Evolutionary conservation across 176 grass and related monocot genomes (phyloP).

Genomic region (Juncus effusus): DNA sequence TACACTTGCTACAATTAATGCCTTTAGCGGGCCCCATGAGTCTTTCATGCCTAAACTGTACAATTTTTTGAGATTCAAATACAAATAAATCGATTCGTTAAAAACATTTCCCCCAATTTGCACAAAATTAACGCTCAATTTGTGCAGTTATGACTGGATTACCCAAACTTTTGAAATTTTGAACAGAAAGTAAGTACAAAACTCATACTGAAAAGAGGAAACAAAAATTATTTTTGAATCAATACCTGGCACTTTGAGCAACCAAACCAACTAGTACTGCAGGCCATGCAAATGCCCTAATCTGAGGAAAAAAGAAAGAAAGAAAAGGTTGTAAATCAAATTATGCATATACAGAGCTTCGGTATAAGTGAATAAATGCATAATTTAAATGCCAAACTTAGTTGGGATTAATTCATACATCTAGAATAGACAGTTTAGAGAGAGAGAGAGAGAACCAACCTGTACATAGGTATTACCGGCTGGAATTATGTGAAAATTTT

Average conservation of each 20-base stretch:
- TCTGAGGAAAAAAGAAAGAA: slow-evolving; percentile 45
- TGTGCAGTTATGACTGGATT: too few relatives aligned
- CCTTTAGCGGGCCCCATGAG: slow-evolving; percentile 96
- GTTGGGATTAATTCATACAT: too few relatives aligned
- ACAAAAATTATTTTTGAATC: slow-evolving; percentile 17
- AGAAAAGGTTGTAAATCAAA: slow-evolving; percentile 13
- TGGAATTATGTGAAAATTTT: slow-evolving; percentile 76
- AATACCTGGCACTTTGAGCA: slow-evolving; percentile 99
- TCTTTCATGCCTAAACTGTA: slow-evolving; percentile 98
- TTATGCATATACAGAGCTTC: slow-evolving; percentile 2
- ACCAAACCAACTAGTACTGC: slow-evolving; percentile 96
- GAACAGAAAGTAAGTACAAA: too few relatives aligned
- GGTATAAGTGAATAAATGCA: background rate
- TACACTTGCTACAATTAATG: slow-evolving; percentile 68
- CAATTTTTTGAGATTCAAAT: background rate
- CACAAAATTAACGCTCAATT: too few relatives aligned
- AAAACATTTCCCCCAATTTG: too few relatives aligned
- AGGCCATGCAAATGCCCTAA: slow-evolving; percentile 94
- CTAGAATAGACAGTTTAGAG: background rate
- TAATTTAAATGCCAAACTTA: background rate
- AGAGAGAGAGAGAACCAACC: slow-evolving; percentile 37
- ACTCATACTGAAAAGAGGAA: background rate
- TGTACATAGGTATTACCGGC: slow-evolving; percentile 86
- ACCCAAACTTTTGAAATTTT: too few relatives aligned
- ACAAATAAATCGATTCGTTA: too few relatives aligned